These are phyloP conservation scores for Suillus americanus DNA, from an alignment of 768 basidiomycete species.

Conservation along the genomic window DNA sequence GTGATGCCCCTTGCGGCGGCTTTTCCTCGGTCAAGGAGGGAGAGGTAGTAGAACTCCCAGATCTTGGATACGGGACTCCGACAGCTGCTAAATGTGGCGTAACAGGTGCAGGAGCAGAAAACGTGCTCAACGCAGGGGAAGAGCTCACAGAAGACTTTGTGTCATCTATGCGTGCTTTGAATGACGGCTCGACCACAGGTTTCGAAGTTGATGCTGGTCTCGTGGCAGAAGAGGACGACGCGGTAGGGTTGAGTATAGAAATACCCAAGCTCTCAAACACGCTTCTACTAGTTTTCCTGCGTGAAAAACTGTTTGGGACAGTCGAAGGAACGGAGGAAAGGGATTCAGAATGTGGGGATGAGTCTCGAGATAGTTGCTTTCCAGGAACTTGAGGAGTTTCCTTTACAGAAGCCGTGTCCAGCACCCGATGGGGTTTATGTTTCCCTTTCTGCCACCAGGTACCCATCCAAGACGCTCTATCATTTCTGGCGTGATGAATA, in stretches of 20 bases:
- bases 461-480: constrained; percentile 63
- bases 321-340: constrained; percentile 11
- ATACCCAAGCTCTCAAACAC: constrained; percentile 75
- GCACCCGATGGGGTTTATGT: constrained; percentile 25
- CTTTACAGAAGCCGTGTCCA: constrained; percentile 20
- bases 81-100: constrained; percentile 30
- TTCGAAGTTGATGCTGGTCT: constrained; percentile 21
- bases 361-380: constrained; percentile 21
- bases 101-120: constrained; percentile 18
- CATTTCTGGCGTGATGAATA: constrained; percentile 23
- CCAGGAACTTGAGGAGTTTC: constrained; percentile 16
- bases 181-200: background rate
- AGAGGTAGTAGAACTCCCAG: constrained; percentile 30
- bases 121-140: constrained; percentile 19
- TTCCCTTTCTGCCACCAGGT: constrained; percentile 66
- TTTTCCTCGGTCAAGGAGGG: constrained; percentile 28
- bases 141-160: constrained; percentile 14
- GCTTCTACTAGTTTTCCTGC: constrained; percentile 54
- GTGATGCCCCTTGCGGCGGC: constrained; percentile 57
- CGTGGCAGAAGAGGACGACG: constrained; percentile 26
- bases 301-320: constrained; percentile 15
- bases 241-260: constrained; percentile 57
- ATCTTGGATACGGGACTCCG: constrained; percentile 18
- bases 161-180: constrained; percentile 12
- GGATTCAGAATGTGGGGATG: constrained; percentile 21